A percentile compares a stretch with the other conserved stretches of the same genome.
Conservation (phyloP, 2,329 filamentous ascomycete genomes). For the Arthroderma sp. region DNA sequence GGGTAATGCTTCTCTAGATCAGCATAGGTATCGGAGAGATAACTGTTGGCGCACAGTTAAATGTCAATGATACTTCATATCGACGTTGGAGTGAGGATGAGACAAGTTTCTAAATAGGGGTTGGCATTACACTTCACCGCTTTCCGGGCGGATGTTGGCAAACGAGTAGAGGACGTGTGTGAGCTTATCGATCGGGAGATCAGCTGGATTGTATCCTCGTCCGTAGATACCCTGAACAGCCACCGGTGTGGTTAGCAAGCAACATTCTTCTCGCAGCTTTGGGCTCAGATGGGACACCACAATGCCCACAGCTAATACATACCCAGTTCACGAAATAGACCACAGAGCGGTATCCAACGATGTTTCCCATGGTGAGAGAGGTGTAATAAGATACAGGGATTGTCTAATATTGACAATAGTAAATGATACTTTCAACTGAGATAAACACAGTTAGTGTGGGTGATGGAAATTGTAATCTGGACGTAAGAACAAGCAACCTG, state of each 20-base stretch:
- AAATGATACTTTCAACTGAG: background rate
- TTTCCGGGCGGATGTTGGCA: conserved; percentile 67
- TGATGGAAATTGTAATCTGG: background rate
- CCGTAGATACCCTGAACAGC: conserved; percentile 60
- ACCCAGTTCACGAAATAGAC: conserved; percentile 38
- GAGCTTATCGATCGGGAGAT: conserved; percentile 65
- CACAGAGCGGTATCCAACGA: conserved; percentile 21
- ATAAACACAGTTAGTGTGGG: background rate
- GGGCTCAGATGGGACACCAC: background rate
- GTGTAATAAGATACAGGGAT: background rate
- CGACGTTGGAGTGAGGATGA: background rate
- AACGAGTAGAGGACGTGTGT: conserved; percentile 85
- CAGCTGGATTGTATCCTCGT: conserved; percentile 67
- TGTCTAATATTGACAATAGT: background rate
- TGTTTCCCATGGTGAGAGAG: background rate
- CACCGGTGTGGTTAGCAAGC: background rate
- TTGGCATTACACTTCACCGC: conserved; percentile 59
- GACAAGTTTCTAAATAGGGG: background rate
- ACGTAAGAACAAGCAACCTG: background rate
- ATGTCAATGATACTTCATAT: background rate
- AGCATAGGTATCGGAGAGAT: conserved; percentile 55
- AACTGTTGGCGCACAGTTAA: conserved; percentile 18
- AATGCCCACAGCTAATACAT: conserved; percentile 11
- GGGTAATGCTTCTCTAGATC: conserved; percentile 59
- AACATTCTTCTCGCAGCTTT: background rate